Evolutionary conservation across 208 protist species (phyloP), one percentile per base, ranked within the genome.

Genomic region (Histomonas meleagridis): DNA sequence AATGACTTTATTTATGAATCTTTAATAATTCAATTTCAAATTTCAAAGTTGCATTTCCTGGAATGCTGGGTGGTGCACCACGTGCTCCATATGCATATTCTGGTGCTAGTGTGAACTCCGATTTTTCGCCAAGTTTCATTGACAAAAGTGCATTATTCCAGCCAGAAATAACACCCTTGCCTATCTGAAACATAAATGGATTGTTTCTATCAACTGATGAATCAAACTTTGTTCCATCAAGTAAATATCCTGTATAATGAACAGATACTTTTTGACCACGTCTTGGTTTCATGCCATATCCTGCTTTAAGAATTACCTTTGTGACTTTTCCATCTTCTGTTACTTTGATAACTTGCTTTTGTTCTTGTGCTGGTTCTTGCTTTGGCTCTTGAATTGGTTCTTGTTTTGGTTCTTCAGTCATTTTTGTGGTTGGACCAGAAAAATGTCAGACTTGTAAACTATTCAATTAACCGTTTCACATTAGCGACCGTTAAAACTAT

Each of bases 211-310:
- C 93, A 5, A 90, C 70, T n/a, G 55, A 92, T 3, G 93, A 95
- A 91, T 95, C 94, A 69, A 95, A 95, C 92, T 95, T 92, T 35
- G 49, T 92, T 1, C 95, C 95, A 65, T 95, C 93, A 0, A 92
- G 28, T 51, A 95, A 94, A 32, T 94, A 95, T 49, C 95, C 95
- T 21, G 62, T 72, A 49, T 95, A 95, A 92, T 95, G 94, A 0
- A 95, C 95, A 43, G 76, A 46, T 23, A 92, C 92, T 55, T 60
- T 60, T 60, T 60, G 53, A 60, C 53, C 53, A 18, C 53, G 53
- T 18, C 53, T 7, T 23, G 53, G 53, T 60, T 60, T 60, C 53
- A 60, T 60, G 7, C 53, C 53, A 18, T 18, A 21, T 60, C 53
- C 53, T 60, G 7, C 53, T 60, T 60, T 60, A 21, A 60, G 18